Evolutionary conservation across 148 eudicot species (phyloP).

Genomic region (Cornus suecica): DNA sequence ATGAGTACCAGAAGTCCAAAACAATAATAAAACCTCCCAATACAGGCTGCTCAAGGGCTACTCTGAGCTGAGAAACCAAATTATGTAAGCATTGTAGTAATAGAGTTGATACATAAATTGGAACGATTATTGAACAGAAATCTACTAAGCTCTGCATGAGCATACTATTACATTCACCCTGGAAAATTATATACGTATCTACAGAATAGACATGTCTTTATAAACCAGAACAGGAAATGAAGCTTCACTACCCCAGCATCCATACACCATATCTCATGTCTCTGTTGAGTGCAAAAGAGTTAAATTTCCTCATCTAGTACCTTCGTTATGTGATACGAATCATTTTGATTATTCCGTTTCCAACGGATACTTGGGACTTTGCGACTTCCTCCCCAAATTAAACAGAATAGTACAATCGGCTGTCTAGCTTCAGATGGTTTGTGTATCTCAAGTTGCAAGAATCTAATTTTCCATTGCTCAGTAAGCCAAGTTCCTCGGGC

Average conservation of each 20-base stretch:
- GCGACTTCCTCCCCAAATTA: no score
- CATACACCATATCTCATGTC: neutral
- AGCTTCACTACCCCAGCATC: neutral
- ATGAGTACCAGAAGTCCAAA: no score
- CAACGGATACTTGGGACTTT: neutral
- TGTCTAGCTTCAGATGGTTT: neutral
- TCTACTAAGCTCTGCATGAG: neutral
- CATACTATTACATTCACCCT: constrained; percentile 1
- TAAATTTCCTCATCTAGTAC: neutral
- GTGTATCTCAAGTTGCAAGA: neutral
- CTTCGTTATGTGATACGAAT: constrained; percentile 1
- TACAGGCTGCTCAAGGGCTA: neutral
- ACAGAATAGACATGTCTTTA: neutral
- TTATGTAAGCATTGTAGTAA: neutral
- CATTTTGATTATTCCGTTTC: neutral
- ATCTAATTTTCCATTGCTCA: neutral
- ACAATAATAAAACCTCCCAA: no score
- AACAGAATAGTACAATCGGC: neutral
- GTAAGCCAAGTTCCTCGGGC: constrained; percentile 10
- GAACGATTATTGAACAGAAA: neutral
- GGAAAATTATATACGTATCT: neutral
- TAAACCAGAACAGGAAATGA: constrained; percentile 5
- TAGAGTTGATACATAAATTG: neutral
- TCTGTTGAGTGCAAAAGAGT: neutral
- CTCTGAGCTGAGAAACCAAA: neutral